phyloP scores from a whole-genome alignment of 2,329 filamentous ascomycete species.

The Botrytis paeoniae region DNA sequence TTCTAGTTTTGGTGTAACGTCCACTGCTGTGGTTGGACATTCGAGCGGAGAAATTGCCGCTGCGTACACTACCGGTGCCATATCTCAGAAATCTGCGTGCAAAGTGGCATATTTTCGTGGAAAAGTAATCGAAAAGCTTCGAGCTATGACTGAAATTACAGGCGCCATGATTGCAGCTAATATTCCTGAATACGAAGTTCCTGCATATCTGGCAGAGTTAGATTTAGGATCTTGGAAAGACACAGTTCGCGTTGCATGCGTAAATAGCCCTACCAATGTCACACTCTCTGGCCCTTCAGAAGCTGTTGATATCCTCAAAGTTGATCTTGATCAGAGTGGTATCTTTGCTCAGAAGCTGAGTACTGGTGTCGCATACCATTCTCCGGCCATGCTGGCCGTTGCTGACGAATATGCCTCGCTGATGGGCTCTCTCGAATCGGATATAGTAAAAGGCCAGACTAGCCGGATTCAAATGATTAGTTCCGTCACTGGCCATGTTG shows the following conservation, averaged over 20 bases:
- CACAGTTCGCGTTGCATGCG: conserved; percentile 34
- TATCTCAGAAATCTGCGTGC: conserved; percentile 25
- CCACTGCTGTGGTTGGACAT: not conserved
- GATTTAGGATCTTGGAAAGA: too few species aligned
- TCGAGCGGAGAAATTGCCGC: conserved; percentile 5
- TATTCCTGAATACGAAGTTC: not conserved
- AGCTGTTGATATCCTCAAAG: conserved; percentile 14
- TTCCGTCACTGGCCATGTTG: conserved; percentile 12
- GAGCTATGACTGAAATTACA: too few species aligned
- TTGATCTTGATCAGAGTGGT: conserved; percentile 14
- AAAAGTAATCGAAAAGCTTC: not conserved
- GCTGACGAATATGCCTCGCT: not conserved
- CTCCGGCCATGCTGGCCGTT: conserved; percentile 33
- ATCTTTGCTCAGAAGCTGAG: conserved; percentile 37
- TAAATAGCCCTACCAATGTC: conserved; percentile 30
- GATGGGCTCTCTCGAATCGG: not conserved
- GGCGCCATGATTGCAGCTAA: not conserved
- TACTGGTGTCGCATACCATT: conserved; percentile 45
- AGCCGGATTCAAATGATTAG: conserved; percentile 5
- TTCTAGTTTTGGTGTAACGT: not conserved
- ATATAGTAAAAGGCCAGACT: not conserved
- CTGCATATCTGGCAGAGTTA: not conserved
- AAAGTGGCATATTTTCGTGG: conserved; percentile 16
- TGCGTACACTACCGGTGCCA: conserved; percentile 30
- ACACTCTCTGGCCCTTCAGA: conserved; percentile 31